Base-by-base conservation (phyloP, 2,329 filamentous ascomycete genomes). In the Cladosporium sp. region DNA sequence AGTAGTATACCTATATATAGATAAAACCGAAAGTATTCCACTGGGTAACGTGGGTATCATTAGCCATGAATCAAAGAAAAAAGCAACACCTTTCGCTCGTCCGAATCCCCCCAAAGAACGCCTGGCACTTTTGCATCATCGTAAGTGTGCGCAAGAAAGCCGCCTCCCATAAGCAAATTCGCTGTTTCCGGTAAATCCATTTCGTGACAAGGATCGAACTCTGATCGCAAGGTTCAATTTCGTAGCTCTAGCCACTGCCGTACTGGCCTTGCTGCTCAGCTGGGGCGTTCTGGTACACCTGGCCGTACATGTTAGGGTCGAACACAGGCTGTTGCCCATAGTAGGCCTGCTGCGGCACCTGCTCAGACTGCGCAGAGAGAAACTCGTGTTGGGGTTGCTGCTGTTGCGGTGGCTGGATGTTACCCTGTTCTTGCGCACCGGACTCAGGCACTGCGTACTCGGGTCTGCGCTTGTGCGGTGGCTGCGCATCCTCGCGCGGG, bases 401-500 rank as follows among this genome's bases (percentile, higher is more conserved):
- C 63, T 80, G 49, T 62, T 79, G 67, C 56, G 49, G 69, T 63
- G 49, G 69, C 59, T 61, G 73, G 54, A 58, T 62, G 49, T 54
- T 51, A 18, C 52, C 59, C 16, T 55, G 56, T 12, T 59, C 57
- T 60, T 71, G 47, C 18, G 56, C 49, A n/a, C 58, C 59, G 33
- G 62, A 54, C 67, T 59, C 63, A 72, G 77, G 50, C 68, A 65
- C 61, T 54, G 55, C 53, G 77, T 79, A 55, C 57, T 69, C 67
- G 18, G 64, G 63, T 38, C 66, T 56, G 25, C 91, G 79, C 74
- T 95, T 96, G 35, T 90, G 82, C 66, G 91, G 89, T 18, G 86
- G 83, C 8, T 87, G 80, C 30, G 92, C 90, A 69, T 98, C 93
- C 69, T 98, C 93, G 46, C 93, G 85, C 3, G 93, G 93, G 5